phyloP scores from a whole-genome alignment of 768 basidiomycete genomes.

The Hypsizygus marmoreus region DNA sequence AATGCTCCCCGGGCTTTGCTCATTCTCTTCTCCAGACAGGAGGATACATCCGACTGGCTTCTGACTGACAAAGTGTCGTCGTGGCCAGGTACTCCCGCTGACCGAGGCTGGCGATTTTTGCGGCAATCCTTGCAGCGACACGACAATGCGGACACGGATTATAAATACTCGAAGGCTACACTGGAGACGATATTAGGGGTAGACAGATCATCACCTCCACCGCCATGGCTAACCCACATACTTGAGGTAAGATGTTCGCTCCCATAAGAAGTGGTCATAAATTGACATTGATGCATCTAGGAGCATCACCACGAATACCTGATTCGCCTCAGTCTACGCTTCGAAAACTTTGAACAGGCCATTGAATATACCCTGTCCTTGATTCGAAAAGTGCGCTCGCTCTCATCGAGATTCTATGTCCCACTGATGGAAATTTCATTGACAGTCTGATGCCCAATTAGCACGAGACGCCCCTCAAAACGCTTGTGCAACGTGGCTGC shows the following conservation, averaged over 20 bases:
- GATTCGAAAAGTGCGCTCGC: conserved; percentile 62
- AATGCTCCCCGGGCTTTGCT: conserved; percentile 11
- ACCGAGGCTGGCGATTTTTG: conserved; percentile 88
- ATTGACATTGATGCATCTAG: conserved; percentile 32
- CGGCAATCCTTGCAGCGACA: conserved; percentile 77
- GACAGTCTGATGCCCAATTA: conserved; percentile 55
- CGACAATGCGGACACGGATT: conserved; percentile 71
- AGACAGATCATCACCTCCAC: conserved; percentile 63
- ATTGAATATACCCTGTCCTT: conserved; percentile 71
- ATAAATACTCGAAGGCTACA: conserved; percentile 73
- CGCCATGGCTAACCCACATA: conserved; percentile 80
- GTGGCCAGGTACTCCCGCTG: conserved; percentile 80
- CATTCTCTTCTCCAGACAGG: conserved; percentile 47
- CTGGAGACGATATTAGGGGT: conserved; percentile 75
- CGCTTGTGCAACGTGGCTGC: conserved; percentile 73
- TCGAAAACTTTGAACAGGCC: conserved; percentile 78
- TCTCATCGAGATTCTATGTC: conserved; percentile 7
- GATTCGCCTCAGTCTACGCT: conserved; percentile 75
- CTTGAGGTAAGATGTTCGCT: conserved; percentile 55
- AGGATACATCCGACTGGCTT: conserved; percentile 81
- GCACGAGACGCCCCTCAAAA: conserved; percentile 53
- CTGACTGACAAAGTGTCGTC: conserved; percentile 76
- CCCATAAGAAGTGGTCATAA: background rate
- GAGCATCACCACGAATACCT: conserved; percentile 82
- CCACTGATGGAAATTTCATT: conserved; percentile 13